These are phyloP conservation scores for Anisodus acutangulus DNA, from an alignment of 257 asterid species.

Conservation along the genomic window DNA sequence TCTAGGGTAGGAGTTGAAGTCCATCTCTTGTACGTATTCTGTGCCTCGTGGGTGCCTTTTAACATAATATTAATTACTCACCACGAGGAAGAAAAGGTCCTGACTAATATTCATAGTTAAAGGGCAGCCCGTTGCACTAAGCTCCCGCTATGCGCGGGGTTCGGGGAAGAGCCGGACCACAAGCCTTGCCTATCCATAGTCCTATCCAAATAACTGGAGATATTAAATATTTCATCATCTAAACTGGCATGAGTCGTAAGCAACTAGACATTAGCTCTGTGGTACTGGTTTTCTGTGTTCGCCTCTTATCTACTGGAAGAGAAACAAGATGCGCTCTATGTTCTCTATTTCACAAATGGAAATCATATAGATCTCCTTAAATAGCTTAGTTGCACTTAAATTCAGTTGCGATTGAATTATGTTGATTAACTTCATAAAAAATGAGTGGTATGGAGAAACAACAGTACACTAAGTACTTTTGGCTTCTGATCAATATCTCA, in stretches of 20 bases:
- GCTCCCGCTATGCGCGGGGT: no score
- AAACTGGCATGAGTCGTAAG: background rate
- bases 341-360: conserved; percentile 7
- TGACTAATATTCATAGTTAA: background rate
- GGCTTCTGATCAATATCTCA: conserved; percentile 3
- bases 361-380: background rate
- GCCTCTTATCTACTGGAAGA: background rate
- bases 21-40: background rate
- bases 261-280: background rate
- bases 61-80: background rate
- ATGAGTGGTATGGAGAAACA: background rate
- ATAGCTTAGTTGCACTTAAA: background rate
- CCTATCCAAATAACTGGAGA: background rate
- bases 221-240: background rate
- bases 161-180: no score
- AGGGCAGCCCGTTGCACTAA: no score
- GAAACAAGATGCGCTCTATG: background rate
- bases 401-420: background rate
- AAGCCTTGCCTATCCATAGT: no score
- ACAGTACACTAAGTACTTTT: background rate
- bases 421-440: background rate
- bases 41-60: background rate
- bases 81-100: background rate
- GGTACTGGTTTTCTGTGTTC: background rate
- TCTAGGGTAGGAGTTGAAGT: background rate